phyloP scores from a whole-genome alignment of 1,284 basidiomycete species.

The Mycena citricolor region DNA sequence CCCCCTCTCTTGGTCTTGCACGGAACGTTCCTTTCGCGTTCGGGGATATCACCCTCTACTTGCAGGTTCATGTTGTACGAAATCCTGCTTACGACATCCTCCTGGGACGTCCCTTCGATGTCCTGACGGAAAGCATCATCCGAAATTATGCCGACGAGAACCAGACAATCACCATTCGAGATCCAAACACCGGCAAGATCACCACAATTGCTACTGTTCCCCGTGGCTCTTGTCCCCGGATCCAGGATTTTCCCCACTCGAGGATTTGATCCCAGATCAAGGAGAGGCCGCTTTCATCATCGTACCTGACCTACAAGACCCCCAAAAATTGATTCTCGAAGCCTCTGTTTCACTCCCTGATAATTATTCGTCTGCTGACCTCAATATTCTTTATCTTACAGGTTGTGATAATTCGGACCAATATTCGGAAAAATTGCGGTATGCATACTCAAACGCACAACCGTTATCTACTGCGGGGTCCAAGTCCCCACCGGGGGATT shows the following conservation, averaged over 20 bases:
- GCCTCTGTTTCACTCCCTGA: no score
- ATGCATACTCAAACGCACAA: background rate
- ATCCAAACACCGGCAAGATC: conserved; percentile 28
- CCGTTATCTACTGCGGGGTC: no score
- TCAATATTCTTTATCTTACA: background rate
- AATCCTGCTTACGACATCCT: no score
- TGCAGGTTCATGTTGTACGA: conserved; percentile 20
- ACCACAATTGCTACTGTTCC: conserved; percentile 27
- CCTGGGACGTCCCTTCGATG: no score
- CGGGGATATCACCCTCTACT: conserved; percentile 13
- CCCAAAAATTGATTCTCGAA: background rate
- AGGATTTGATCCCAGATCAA: background rate
- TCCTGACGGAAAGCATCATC: conserved; percentile 25
- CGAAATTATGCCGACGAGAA: conserved; percentile 24
- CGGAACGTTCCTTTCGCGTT: conserved; percentile 13
- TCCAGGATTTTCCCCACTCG: background rate
- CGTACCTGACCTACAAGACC: background rate
- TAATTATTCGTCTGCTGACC: no score
- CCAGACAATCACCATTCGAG: conserved; percentile 29
- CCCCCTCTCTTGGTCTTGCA: conserved; percentile 13
- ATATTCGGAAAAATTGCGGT: background rate
- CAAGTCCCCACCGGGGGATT: no score
- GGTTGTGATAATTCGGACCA: background rate
- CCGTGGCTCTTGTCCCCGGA: conserved; percentile 6
- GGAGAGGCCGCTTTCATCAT: background rate